Conservation (phyloP, 139 green algal genomes). For the Tetradesmus obliquus region DNA sequence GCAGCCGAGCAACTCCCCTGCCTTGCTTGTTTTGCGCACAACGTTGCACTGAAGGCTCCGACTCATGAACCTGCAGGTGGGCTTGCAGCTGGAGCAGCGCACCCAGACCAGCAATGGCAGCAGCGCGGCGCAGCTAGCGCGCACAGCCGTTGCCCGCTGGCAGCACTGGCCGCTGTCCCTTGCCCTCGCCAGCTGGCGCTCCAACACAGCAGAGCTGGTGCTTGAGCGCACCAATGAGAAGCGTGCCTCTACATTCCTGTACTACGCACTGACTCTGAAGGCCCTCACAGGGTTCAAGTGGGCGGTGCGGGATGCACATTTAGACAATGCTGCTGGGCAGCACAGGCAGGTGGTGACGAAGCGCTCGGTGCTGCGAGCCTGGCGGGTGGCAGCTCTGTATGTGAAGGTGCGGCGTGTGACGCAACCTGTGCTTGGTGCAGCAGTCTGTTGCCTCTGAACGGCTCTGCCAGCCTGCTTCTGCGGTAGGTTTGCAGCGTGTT, state of each 20-base stretch:
- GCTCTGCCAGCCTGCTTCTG: not conserved
- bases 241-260: conserved; percentile 2
- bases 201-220: not conserved
- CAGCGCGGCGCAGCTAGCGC: not conserved
- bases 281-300: conserved; percentile 31
- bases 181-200: conserved; percentile 23
- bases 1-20: not conserved
- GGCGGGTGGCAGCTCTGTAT: not conserved
- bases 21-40: not conserved
- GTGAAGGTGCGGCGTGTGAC: not conserved
- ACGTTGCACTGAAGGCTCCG: not conserved
- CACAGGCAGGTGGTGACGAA: not conserved
- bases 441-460: not conserved
- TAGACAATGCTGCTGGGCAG: not conserved
- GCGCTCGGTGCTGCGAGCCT: not conserved
- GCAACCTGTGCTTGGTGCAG: not conserved
- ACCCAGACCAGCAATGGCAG: not conserved
- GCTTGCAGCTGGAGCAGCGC: not conserved
- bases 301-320: not conserved
- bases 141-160: not conserved
- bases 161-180: conserved; percentile 6
- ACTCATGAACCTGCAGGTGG: not conserved
- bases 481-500: too few species aligned
- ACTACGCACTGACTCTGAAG: conserved; percentile 20
- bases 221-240: conserved; percentile 16